Conservation (phyloP, 345 rosid genomes). For the Pistacia vera region DNA sequence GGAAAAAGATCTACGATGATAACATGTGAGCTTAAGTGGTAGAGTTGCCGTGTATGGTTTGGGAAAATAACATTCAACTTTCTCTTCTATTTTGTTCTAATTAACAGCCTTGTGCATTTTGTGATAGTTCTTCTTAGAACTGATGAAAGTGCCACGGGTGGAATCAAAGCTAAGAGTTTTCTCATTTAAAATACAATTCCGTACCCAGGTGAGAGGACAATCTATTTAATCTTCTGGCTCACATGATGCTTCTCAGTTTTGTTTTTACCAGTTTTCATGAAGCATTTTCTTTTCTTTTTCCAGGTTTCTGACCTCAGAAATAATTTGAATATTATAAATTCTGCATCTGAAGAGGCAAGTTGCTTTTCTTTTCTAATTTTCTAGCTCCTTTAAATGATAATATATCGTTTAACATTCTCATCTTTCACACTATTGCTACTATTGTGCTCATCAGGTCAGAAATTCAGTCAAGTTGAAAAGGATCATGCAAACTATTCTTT, state of each 20-base stretch:
- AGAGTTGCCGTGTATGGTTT: background rate
- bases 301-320: slow-evolving; percentile 82
- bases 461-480: slow-evolving; percentile 70
- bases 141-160: slow-evolving; percentile 82
- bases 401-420: slow-evolving; percentile 19
- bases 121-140: slow-evolving; percentile 73
- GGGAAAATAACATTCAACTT: background rate
- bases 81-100: slow-evolving; percentile 1
- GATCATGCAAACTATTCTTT: slow-evolving; percentile 87
- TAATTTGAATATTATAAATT: slow-evolving; percentile 57
- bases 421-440: slow-evolving; percentile 16
- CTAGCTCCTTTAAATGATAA: slow-evolving; percentile 16
- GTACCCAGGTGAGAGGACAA: slow-evolving; percentile 57
- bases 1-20: background rate
- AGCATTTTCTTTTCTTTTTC: slow-evolving; percentile 19
- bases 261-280: slow-evolving; percentile 16
- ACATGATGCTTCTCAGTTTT: slow-evolving; percentile 16
- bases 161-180: slow-evolving; percentile 84
- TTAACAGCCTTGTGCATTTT: slow-evolving; percentile 23
- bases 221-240: slow-evolving; percentile 13
- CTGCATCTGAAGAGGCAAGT: slow-evolving; percentile 78
- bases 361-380: slow-evolving; percentile 10
- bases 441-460: slow-evolving; percentile 53
- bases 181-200: slow-evolving; percentile 73
- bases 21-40: background rate